Base-by-base conservation (phyloP, 495 filamentous ascomycete genomes). In the Lindgomyces ingoldianus region DNA sequence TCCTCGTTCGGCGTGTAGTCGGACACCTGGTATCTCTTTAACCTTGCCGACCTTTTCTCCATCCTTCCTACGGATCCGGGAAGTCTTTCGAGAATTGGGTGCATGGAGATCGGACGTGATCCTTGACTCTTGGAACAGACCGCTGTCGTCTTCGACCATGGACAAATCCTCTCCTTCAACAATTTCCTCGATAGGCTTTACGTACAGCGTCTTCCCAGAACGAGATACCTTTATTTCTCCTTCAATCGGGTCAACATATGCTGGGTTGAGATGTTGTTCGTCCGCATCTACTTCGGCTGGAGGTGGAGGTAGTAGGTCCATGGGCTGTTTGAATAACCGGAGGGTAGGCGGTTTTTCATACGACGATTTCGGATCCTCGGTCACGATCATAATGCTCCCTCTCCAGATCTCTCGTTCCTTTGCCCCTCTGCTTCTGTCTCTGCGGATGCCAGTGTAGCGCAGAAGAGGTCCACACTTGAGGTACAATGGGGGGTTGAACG, bases 381-480 rank as follows among this genome's bases (percentile, higher is more conserved):
- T 97, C 30, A 98, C 91, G 60, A 98, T 94, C 90, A 98, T 89
- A 26, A 98, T 80, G 61, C 85, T 92, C 25, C 94, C 94, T 75
- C 91, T 84, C 94, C 94, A 98, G 24, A 91, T 87, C 61, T 96
- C 91, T 60, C 86, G 83, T 25, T 64, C 54, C 18, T 69, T 57
- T 84, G 81, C 39, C 77, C 25, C 50, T 27, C 49, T 64, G 75
- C 70, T 25, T 12, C 42, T 62, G 36, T 89, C 85, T 49, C 76
- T 74, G 46, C 86, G 80, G 36, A 96, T 81, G n/a, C 95, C 94
- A 48, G 87, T 89, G 75, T 93, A 98, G 30, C 95, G 84, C 56
- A 98, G 78, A 45, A 98, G 78, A 16, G 94, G 94, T 3, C 94
- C 94, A 72, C 92, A 93, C 75, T 90, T 91, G 47, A 98, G 80